Evolutionary conservation across 139 green algal species (phyloP), one percentile per base, ranked within the genome.

Genomic region (Nannochloris sp.): DNA sequence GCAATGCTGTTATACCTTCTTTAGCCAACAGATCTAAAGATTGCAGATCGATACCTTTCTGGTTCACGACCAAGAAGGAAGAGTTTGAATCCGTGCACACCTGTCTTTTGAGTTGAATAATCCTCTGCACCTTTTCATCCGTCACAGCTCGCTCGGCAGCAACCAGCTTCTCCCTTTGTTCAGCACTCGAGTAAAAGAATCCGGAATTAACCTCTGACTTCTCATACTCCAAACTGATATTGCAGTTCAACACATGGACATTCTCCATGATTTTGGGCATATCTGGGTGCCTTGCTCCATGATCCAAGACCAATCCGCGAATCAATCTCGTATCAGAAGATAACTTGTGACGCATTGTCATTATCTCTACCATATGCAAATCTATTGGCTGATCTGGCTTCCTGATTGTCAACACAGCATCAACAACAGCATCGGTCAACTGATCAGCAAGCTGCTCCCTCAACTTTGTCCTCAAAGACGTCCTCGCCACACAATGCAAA

Each of bases 201-300:
- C 92, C 91, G 23, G 80, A 77, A 73, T 95, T 96, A n/a, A 97
- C 88, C 75, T 98, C 94, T 30, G 74, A 86, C 85, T 97, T 97
- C 71, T 99, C 94, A 63, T 97, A 99, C 80, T 99, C 94, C n/a
- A 99, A 75, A 26, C 79, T 90, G 67, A 99, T 89, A 80, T 99
- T 98, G 77, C 78, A 89, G 26, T 89, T 96, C 20, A 99, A 81
- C 58, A 99, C 90, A 79, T 82, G 89, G 59, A 71, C 84, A 72
- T 96, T 84, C 60, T 96, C 88, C 40, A 96, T 66, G 56, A 85
- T 81, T 77, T 96, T 95, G 51, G 88, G 88, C 93, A 99, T 99
- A 84, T 97, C 93, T 3, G 94, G 93, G 79, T 99, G 93, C 44
- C 93, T 78, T 3, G 83, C 62, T 33, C 93, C 93, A 76, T 99